Evolutionary conservation across 2,329 filamentous ascomycete species (phyloP).

Genomic region (Botryotinia convoluta): DNA sequence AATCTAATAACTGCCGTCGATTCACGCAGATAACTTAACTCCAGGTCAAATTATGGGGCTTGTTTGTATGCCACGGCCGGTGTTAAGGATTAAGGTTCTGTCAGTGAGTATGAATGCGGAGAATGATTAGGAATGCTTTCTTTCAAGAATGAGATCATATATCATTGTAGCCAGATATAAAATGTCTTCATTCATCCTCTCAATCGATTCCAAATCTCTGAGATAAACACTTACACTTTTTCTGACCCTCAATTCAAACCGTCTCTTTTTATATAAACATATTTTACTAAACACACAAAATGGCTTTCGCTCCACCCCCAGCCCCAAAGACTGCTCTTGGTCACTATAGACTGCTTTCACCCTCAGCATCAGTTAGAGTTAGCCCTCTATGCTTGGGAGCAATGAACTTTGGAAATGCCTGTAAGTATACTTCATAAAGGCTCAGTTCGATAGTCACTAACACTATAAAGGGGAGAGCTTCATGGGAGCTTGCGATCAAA

Average conservation of each 20-base stretch:
- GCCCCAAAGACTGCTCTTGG: conserved; percentile 57
- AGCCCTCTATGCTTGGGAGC: conserved; percentile 63
- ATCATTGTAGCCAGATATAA: background rate
- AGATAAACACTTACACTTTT: background rate
- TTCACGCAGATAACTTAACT: background rate
- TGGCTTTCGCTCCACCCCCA: conserved; percentile 28
- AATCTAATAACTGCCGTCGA: background rate
- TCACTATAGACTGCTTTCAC: conserved; percentile 64
- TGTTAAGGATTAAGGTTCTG: background rate
- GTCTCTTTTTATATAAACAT: background rate
- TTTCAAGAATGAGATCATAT: background rate
- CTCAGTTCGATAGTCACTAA: background rate
- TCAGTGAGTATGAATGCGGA: background rate
- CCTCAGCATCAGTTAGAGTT: conserved; percentile 63
- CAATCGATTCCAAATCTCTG: background rate
- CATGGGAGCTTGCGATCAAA: conserved; percentile 51
- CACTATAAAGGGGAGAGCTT: conserved; percentile 44
- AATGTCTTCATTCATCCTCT: background rate
- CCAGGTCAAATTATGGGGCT: background rate
- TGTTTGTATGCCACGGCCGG: background rate
- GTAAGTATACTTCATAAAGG: conserved; percentile 30
- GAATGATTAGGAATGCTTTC: conserved; percentile 6
- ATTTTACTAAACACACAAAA: conserved; percentile 10
- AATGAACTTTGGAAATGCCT: conserved; percentile 63
- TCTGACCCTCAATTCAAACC: background rate